Evolutionary conservation across 164 flowering plant genomes (phyloP).

Genomic region (Vitis cinerea): DNA sequence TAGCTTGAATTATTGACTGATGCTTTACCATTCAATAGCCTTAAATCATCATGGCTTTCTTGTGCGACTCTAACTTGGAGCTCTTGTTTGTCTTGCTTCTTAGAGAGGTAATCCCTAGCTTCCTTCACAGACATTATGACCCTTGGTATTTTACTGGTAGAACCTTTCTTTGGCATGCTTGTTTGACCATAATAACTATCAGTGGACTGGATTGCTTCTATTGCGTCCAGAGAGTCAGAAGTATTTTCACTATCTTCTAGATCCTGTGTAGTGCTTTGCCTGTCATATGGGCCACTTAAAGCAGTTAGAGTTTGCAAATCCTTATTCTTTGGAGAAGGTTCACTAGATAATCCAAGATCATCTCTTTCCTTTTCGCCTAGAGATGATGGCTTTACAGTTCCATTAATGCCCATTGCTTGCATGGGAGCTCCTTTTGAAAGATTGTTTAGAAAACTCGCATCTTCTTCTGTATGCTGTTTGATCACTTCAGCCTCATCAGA

Average conservation of each 20-base stretch:
- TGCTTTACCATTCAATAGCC: conserved; percentile 12
- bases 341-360: conserved; percentile 10
- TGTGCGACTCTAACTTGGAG: conserved; percentile 8
- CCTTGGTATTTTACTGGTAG: conserved; percentile 38
- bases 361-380: conserved; percentile 11
- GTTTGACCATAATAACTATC: conserved; percentile 14
- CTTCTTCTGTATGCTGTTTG: conserved; percentile 11
- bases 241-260: conserved; percentile 11
- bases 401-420: conserved; percentile 11
- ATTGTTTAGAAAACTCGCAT: conserved; percentile 2
- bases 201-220: conserved; percentile 16
- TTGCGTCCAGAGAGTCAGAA: not conserved
- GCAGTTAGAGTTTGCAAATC: conserved; percentile 12
- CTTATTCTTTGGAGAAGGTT: conserved; percentile 14
- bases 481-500: conserved; percentile 10
- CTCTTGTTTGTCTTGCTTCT: conserved; percentile 27
- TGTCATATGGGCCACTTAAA: conserved; percentile 8
- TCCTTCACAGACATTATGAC: conserved; percentile 70
- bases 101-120: conserved; percentile 73
- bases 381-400: conserved; percentile 5
- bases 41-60: conserved; percentile 11
- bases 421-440: conserved; percentile 6
- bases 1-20: conserved; percentile 9
- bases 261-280: conserved; percentile 8
- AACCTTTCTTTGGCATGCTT: conserved; percentile 13